Evolutionary conservation across 306 rosid genomes (phyloP).

Genomic region (Echinosophora koreensis): DNA sequence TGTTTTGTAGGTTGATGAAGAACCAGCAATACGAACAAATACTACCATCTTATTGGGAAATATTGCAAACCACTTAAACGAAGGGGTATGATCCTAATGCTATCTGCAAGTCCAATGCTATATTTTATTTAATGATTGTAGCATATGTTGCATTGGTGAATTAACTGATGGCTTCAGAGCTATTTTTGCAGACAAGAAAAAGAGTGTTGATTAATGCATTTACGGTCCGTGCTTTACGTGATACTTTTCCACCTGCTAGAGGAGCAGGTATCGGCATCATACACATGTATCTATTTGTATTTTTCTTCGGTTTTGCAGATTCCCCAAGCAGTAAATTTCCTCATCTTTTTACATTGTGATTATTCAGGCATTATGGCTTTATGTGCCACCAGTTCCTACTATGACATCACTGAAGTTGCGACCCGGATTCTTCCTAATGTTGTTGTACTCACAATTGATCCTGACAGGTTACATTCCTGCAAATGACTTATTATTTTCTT

Average conservation of each 20-base stretch:
- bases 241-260: conserved; percentile 95
- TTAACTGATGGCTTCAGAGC: conserved; percentile 47
- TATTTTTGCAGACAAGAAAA: conserved; percentile 87
- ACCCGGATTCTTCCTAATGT: conserved; percentile 95
- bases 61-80: conserved; percentile 88
- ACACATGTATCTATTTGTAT: conserved; percentile 8
- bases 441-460: conserved; percentile 91
- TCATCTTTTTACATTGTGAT: conserved; percentile 19
- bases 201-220: conserved; percentile 98
- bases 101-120: conserved; percentile 39
- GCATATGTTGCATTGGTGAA: conserved; percentile 32
- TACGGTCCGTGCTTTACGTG: conserved; percentile 98
- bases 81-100: conserved; percentile 76
- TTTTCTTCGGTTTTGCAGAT: conserved; percentile 38
- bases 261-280: conserved; percentile 84
- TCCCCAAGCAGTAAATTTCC: conserved; percentile 19
- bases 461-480: conserved; percentile 73
- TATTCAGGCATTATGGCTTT: conserved; percentile 96
- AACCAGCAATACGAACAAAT: conserved; percentile 95
- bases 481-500: conserved; percentile 36
- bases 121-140: conserved; percentile 41
- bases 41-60: conserved; percentile 96
- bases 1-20: conserved; percentile 92
- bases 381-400: conserved; percentile 94
- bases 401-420: conserved; percentile 90